A percentile compares a stretch with the other conserved stretches of the same genome.
These are phyloP conservation scores for Neurospora discreta DNA, from an alignment of 495 filamentous ascomycete species.

Conservation along the genomic window DNA sequence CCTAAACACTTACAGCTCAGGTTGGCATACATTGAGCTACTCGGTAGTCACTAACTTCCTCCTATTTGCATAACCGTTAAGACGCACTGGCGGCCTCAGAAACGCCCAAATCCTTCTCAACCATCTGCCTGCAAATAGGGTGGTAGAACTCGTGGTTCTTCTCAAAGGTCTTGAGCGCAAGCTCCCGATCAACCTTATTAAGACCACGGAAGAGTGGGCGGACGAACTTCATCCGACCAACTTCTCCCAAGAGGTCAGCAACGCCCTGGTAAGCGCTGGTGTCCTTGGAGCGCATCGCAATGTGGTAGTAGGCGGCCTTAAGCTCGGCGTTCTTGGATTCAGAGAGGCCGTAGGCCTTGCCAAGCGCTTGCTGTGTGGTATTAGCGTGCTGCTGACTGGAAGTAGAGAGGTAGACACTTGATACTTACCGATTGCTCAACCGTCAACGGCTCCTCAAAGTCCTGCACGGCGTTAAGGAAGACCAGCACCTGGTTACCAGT, in stretches of 20 bases:
- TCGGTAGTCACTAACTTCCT: not conserved
- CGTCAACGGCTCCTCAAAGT: conserved; percentile 49
- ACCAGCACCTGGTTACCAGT: conserved; percentile 81
- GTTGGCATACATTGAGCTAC: not conserved
- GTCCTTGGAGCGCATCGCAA: conserved; percentile 67
- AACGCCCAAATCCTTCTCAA: conserved; percentile 68
- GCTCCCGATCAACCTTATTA: conserved; percentile 54
- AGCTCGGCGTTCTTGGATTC: conserved; percentile 76
- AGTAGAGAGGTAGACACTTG: not conserved
- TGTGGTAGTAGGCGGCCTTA: conserved; percentile 59
- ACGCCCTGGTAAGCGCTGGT: conserved; percentile 53
- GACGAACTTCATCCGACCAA: conserved; percentile 96
- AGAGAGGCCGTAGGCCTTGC: conserved; percentile 55
- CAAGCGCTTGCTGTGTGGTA: conserved; percentile 44
- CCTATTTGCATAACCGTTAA: not conserved
- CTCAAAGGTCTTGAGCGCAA: conserved; percentile 76
- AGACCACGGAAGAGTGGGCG: conserved; percentile 68
- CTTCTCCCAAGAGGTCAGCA: conserved; percentile 61
- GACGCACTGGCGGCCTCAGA: not conserved
- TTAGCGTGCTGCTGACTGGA: conserved; percentile 4
- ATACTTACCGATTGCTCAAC: conserved; percentile 40
- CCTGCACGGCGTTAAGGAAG: conserved; percentile 68
- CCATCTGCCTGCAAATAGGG: conserved; percentile 74
- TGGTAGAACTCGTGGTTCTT: conserved; percentile 88
- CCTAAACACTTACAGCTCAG: not conserved